These are phyloP conservation scores for Plasmodium gaboni DNA, from an alignment of 169 alveolate genomes.

Conservation along the genomic window DNA sequence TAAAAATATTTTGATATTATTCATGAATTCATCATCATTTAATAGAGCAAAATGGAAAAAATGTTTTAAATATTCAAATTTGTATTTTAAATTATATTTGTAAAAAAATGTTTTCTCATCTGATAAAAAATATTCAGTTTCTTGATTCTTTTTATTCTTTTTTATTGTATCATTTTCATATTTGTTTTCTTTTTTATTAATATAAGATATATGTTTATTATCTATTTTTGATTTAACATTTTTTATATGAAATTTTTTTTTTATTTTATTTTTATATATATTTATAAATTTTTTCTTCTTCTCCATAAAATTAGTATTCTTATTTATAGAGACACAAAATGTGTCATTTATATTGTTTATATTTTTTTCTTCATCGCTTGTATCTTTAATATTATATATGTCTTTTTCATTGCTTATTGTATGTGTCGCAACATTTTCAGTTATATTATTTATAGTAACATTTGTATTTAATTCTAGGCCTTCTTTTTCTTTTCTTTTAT, in stretches of 20 bases:
- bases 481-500: constrained; percentile 3
- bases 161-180: background rate
- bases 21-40: constrained; percentile 56
- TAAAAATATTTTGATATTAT: constrained; percentile 25
- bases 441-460: too few species aligned
- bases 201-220: constrained; percentile 37
- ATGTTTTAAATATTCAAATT: constrained; percentile 37
- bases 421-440: too few species aligned
- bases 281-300: constrained; percentile 14
- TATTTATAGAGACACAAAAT: background rate
- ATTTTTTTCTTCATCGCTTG: background rate
- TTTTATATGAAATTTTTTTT: constrained; percentile 15
- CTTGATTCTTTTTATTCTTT: constrained; percentile 5
- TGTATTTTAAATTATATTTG: constrained; percentile 42
- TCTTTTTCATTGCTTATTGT: background rate
- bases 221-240: constrained; percentile 55
- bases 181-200: constrained; percentile 14
- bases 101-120: constrained; percentile 46
- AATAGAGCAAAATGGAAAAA: constrained; percentile 56
- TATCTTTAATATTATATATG: background rate
- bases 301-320: background rate
- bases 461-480: background rate
- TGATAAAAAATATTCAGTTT: background rate
- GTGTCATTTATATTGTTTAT: background rate
- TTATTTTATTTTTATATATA: constrained; percentile 22